These are phyloP conservation scores for Ganoderma sp. DNA, from an alignment of 1,284 basidiomycete genomes.

Conservation along the genomic window DNA sequence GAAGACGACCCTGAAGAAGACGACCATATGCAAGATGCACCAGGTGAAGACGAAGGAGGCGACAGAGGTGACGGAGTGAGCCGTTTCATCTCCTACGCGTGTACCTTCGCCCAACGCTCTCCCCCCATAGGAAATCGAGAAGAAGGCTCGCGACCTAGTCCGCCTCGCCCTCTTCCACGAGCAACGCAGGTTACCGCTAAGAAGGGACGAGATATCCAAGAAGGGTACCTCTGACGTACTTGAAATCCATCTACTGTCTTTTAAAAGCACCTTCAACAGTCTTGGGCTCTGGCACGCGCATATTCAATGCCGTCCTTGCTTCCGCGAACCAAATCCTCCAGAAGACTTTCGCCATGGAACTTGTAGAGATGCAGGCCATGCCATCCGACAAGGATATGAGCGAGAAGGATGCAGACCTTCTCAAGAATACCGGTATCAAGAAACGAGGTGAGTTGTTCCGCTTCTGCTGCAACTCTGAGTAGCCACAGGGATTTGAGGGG, in stretches of 20 bases:
- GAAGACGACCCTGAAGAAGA: constrained; percentile 35
- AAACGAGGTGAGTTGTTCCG: constrained; percentile 48
- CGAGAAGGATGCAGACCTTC: constrained; percentile 51
- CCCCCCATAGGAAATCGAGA: constrained; percentile 56
- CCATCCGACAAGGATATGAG: constrained; percentile 49
- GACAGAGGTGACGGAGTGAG: constrained; percentile 36
- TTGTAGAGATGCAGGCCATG: constrained; percentile 73
- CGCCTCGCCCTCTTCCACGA: constrained; percentile 77
- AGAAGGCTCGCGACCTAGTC: constrained; percentile 69
- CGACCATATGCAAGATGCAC: constrained; percentile 28
- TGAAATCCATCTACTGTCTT: background rate
- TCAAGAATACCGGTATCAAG: constrained; percentile 60
- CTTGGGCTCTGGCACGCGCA: constrained; percentile 58
- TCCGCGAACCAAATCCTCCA: constrained; percentile 63
- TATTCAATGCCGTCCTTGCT: constrained; percentile 63
- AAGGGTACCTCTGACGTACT: constrained; percentile 54
- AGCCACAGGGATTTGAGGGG: background rate
- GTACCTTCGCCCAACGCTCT: background rate
- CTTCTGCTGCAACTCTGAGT: background rate
- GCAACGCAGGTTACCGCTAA: constrained; percentile 62
- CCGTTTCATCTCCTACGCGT: background rate
- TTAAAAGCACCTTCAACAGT: constrained; percentile 48
- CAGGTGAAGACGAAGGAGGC: constrained; percentile 39
- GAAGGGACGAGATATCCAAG: constrained; percentile 79
- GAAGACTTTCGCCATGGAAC: constrained; percentile 73